Conservation (phyloP, 805 yeast species). For the Zygotorulaspora danielsina region DNA sequence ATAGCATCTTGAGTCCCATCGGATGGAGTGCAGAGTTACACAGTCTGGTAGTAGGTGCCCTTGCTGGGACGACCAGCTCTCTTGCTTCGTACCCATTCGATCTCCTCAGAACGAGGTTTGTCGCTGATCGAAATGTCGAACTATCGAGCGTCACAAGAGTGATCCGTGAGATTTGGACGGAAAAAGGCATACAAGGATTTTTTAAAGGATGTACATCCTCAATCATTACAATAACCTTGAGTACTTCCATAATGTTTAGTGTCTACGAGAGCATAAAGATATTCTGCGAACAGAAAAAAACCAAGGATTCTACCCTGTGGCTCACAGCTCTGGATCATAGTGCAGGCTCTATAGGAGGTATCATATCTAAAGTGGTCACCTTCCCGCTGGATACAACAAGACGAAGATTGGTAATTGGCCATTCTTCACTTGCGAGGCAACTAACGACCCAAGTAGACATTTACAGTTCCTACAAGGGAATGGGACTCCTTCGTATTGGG, state of each 20-base stretch:
- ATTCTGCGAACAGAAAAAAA: slow-evolving; percentile 34
- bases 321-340: slow-evolving; percentile 42
- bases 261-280: slow-evolving; percentile 47
- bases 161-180: slow-evolving; percentile 32
- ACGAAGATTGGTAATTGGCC: slow-evolving; percentile 64
- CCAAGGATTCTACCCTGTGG: slow-evolving; percentile 11
- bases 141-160: slow-evolving; percentile 24
- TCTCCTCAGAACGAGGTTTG: slow-evolving; percentile 79
- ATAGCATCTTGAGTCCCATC: slow-evolving; percentile 34
- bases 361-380: slow-evolving; percentile 61
- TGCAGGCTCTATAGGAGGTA: slow-evolving; percentile 75
- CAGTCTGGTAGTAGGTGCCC: slow-evolving; percentile 59
- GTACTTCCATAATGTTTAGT: slow-evolving; percentile 73
- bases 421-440: slow-evolving; percentile 19
- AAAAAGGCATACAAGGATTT: slow-evolving; percentile 46
- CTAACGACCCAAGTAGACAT: slow-evolving; percentile 21
- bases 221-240: slow-evolving; percentile 59
- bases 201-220: slow-evolving; percentile 49
- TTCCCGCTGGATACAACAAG: slow-evolving; percentile 87
- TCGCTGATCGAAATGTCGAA: slow-evolving; percentile 49
- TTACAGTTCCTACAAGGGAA: slow-evolving; percentile 16
- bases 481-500: slow-evolving; percentile 33
- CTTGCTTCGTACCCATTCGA: slow-evolving; percentile 82
- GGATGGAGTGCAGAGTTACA: slow-evolving; percentile 30
- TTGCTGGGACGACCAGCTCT: slow-evolving; percentile 76